Evolutionary conservation across 306 rosid species (phyloP).

Genomic region (Calophaca sinica): DNA sequence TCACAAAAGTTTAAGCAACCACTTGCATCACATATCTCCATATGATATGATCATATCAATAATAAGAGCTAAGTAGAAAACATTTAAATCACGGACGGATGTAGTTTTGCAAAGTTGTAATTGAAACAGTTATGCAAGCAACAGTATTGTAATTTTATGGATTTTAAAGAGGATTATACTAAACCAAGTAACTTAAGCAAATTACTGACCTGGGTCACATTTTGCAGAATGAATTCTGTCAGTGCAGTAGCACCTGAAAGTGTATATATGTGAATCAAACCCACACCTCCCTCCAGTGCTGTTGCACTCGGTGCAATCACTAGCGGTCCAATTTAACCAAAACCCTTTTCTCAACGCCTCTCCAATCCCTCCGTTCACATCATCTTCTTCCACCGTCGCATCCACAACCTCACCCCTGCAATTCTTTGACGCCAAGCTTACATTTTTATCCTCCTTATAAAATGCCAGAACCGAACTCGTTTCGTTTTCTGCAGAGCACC

Average conservation of each 20-base stretch:
- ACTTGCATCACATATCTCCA: too few relatives aligned
- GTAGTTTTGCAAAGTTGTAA: too few relatives aligned
- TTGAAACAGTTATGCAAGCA: too few relatives aligned
- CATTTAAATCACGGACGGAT: too few relatives aligned
- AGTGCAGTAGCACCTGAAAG: constrained; percentile 60
- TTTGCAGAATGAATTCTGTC: constrained; percentile 59
- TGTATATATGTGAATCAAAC: neutral
- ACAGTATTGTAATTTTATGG: too few relatives aligned
- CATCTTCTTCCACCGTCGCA: constrained; percentile 9
- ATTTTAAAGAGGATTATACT: neutral
- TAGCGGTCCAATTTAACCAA: constrained; percentile 54
- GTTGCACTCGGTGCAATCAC: constrained; percentile 47
- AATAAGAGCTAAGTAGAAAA: too few relatives aligned
- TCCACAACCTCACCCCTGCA: constrained; percentile 40
- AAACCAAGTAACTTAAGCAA: neutral
- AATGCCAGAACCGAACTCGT: constrained; percentile 52
- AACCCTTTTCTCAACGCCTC: constrained; percentile 61
- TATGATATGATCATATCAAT: too few relatives aligned
- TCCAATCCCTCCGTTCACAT: neutral
- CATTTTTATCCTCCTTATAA: constrained; percentile 3
- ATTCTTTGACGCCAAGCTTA: neutral
- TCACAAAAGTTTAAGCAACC: too few relatives aligned
- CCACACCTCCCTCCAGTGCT: constrained; percentile 62
- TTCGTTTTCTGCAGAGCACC: constrained; percentile 36
- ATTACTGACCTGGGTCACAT: constrained; percentile 59